Evolutionary conservation across 225 moss, liverwort and hornwort species (phyloP).

Genomic region (Physcomitrium patens): DNA sequence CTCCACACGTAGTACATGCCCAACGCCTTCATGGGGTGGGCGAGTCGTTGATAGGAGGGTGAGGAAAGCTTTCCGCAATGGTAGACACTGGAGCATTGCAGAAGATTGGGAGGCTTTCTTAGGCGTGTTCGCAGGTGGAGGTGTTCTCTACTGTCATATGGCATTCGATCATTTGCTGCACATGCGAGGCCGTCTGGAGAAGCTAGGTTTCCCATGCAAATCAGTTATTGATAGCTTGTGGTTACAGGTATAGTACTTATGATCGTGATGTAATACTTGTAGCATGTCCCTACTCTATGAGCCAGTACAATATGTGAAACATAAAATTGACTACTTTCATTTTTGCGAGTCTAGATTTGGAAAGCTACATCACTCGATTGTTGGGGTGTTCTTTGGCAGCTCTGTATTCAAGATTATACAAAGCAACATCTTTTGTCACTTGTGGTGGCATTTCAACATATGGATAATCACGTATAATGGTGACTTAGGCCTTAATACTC

Average conservation of each 20-base stretch:
- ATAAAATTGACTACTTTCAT: too few relatives aligned
- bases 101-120: slow-evolving; percentile 52
- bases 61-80: slow-evolving; percentile 38
- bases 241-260: slow-evolving; percentile 35
- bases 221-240: slow-evolving; percentile 47
- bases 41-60: slow-evolving; percentile 45
- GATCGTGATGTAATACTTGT: not conserved
- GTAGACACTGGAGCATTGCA: slow-evolving; percentile 34
- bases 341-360: too few relatives aligned
- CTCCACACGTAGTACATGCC: slow-evolving; percentile 35
- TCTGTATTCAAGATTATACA: too few relatives aligned
- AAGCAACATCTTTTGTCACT: too few relatives aligned
- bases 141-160: slow-evolving; percentile 51
- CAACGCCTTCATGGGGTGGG: slow-evolving; percentile 43
- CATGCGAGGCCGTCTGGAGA: slow-evolving; percentile 46
- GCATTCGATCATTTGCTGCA: slow-evolving; percentile 42
- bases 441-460: too few relatives aligned
- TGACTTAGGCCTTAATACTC: not conserved
- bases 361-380: too few relatives aligned
- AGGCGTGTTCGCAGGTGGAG: slow-evolving; percentile 45
- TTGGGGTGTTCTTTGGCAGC: too few relatives aligned
- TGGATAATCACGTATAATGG: too few relatives aligned
- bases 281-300: not conserved
- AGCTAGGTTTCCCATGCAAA: slow-evolving; percentile 50
- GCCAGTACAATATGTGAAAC: not conserved